These are phyloP conservation scores for Microsporum audouinii DNA, from an alignment of 2,329 filamentous ascomycete genomes.

Conservation along the genomic window DNA sequence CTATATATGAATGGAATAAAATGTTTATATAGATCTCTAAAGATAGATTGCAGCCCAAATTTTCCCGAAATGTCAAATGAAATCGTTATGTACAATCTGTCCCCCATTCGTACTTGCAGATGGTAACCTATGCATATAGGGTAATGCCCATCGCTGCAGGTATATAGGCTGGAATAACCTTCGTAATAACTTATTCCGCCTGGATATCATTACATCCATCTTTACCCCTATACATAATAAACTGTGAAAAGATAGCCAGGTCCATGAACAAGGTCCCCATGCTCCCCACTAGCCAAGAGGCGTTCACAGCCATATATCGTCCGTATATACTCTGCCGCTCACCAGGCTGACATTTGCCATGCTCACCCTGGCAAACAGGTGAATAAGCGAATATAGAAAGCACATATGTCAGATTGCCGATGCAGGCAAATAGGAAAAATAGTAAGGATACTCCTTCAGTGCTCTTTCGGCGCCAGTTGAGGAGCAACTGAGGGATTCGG, in stretches of 20 bases:
- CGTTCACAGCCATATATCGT: conserved; percentile 75
- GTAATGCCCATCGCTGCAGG: no score
- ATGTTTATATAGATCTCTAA: neutral
- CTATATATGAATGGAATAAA: no score
- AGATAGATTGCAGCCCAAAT: neutral
- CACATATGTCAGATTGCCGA: conserved; percentile 90
- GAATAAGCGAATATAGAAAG: conserved; percentile 85
- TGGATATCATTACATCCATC: conserved; percentile 16
- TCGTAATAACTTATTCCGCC: neutral
- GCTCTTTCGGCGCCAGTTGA: conserved; percentile 85
- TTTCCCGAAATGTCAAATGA: neutral
- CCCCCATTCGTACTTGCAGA: neutral
- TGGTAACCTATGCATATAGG: no score
- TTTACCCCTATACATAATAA: conserved; percentile 62
- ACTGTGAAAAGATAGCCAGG: conserved; percentile 77
- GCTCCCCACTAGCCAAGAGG: conserved; percentile 83
- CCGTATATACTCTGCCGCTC: conserved; percentile 60
- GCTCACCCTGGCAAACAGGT: conserved; percentile 47
- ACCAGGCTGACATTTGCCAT: conserved; percentile 46
- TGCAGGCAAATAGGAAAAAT: conserved; percentile 92
- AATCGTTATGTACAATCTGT: neutral
- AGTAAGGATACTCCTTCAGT: conserved; percentile 88
- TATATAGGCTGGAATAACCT: neutral
- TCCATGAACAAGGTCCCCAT: conserved; percentile 78
- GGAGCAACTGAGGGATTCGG: conserved; percentile 75